These are phyloP conservation scores for Melanopsichium pennsylvanicum DNA, from an alignment of 1,284 basidiomycete species.

Conservation along the genomic window DNA sequence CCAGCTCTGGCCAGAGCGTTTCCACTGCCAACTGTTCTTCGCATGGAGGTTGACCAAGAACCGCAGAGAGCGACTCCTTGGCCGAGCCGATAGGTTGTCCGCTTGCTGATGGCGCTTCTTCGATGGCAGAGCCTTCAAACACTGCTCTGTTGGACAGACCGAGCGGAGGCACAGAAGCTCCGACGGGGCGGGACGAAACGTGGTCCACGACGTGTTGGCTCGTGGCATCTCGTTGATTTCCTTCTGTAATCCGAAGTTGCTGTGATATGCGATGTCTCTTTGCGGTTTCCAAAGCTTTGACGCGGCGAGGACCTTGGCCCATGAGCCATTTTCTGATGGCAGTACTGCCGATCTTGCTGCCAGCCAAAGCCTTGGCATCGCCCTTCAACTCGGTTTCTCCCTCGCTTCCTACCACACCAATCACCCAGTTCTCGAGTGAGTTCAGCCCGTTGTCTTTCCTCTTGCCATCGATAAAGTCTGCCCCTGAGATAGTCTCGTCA, in stretches of 20 bases:
- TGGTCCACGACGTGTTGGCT: background rate
- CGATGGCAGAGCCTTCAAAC: slow-evolving; percentile 29
- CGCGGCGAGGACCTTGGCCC: slow-evolving; percentile 19
- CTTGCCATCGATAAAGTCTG: slow-evolving; percentile 48
- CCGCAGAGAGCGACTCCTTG: slow-evolving; percentile 29
- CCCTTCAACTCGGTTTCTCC: slow-evolving; percentile 55
- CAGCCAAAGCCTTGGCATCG: slow-evolving; percentile 51
- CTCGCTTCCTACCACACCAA: slow-evolving; percentile 55
- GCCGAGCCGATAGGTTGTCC: slow-evolving; percentile 46
- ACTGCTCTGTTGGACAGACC: slow-evolving; percentile 63
- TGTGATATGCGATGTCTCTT: slow-evolving; percentile 17
- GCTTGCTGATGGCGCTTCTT: slow-evolving; percentile 34
- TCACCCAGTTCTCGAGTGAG: slow-evolving; percentile 47
- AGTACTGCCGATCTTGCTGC: slow-evolving; percentile 62
- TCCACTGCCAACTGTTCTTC: slow-evolving; percentile 76
- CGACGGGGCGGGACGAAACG: slow-evolving; percentile 35
- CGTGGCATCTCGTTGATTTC: background rate
- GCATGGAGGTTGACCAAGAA: slow-evolving; percentile 66
- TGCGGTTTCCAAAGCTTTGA: slow-evolving; percentile 24
- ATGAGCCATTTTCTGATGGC: slow-evolving; percentile 60
- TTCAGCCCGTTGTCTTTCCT: slow-evolving; percentile 46
- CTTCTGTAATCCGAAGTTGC: slow-evolving; percentile 16
- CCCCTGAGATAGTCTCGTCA: slow-evolving; percentile 60
- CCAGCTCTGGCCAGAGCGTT: slow-evolving; percentile 94
- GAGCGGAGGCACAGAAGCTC: slow-evolving; percentile 59